phyloP scores from a whole-genome alignment of 2,329 filamentous ascomycete species.

The Teratosphaeria destructans region DNA sequence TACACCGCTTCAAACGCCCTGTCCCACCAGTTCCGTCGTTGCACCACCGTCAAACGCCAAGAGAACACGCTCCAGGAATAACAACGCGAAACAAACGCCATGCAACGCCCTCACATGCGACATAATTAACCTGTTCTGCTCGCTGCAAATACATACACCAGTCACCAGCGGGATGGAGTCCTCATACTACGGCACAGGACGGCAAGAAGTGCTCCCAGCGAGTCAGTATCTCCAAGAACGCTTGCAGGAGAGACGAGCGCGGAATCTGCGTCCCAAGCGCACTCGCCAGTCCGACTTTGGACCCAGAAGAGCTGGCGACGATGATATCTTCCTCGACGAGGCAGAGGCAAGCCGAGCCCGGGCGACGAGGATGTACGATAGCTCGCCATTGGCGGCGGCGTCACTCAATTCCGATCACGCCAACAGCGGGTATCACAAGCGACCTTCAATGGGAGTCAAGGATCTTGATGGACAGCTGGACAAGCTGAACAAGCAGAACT shows the following conservation, averaged over 20 bases:
- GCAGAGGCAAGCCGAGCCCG: conserved; percentile 15
- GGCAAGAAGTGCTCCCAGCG: conserved; percentile 7
- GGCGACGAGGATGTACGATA: conserved; percentile 16
- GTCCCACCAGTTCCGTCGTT: neutral
- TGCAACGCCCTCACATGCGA: neutral
- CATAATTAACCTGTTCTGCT: neutral
- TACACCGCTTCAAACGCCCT: neutral
- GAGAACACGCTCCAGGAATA: neutral
- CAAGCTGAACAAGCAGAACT: conserved; percentile 63
- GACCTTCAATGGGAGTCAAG: conserved; percentile 45
- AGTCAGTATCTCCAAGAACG: conserved; percentile 26
- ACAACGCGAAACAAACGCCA: neutral
- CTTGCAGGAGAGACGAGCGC: conserved; percentile 23
- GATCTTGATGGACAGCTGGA: conserved; percentile 62
- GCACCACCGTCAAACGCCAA: neutral
- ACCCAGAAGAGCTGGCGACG: conserved; percentile 19
- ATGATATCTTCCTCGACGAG: conserved; percentile 28
- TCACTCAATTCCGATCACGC: conserved; percentile 10
- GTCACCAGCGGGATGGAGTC: neutral
- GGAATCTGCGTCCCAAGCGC: conserved; percentile 21
- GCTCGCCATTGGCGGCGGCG: conserved; percentile 15
- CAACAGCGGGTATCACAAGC: conserved; percentile 11
- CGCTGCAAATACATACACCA: neutral
- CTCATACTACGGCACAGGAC: neutral
- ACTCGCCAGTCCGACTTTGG: conserved; percentile 25